phyloP scores from a whole-genome alignment of 2,329 filamentous ascomycete genomes.

The Albifimbria verrucaria region DNA sequence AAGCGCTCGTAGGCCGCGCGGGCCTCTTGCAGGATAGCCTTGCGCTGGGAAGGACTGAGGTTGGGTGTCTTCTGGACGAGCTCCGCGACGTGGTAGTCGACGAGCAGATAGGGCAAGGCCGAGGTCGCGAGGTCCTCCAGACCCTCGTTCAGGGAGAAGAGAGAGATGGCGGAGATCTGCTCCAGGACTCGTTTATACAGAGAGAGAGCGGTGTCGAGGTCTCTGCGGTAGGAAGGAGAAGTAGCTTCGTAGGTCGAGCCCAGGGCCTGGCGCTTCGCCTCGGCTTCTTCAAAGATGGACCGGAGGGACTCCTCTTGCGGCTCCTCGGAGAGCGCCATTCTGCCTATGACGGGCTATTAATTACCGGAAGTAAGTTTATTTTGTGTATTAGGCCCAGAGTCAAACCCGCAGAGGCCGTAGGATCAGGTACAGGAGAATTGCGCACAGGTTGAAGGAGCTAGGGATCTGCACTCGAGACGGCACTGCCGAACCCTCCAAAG shows the following conservation, averaged over 20 bases:
- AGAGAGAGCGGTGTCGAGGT: conserved; percentile 63
- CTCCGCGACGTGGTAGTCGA: conserved; percentile 77
- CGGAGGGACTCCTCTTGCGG: conserved; percentile 43
- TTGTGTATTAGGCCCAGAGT: too few relatives aligned
- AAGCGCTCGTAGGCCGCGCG: conserved; percentile 74
- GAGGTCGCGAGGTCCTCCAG: conserved; percentile 81
- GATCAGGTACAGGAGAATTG: too few relatives aligned
- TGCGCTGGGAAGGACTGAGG: conserved; percentile 52
- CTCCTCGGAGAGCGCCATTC: conserved; percentile 35
- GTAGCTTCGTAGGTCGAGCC: conserved; percentile 64
- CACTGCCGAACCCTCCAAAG: too few relatives aligned
- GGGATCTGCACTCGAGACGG: too few relatives aligned
- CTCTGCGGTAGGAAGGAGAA: conserved; percentile 63
- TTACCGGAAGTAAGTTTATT: too few relatives aligned
- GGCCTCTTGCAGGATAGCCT: conserved; percentile 58
- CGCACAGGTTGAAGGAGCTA: too few relatives aligned
- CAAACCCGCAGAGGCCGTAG: too few relatives aligned
- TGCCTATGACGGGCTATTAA: too few relatives aligned
- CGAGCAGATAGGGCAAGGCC: conserved; percentile 81
- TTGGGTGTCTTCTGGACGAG: conserved; percentile 66
- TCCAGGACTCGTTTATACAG: conserved; percentile 71
- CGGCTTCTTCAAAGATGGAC: conserved; percentile 47
- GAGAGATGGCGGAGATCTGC: conserved; percentile 65
- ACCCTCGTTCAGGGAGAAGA: conserved; percentile 90
- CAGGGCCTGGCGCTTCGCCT: conserved; percentile 51